A percentile compares a stretch with the other conserved stretches of the same genome.
These are phyloP conservation scores for Paramecium caudatum DNA, from an alignment of 73 alveolate genomes.

Conservation along the genomic window DNA sequence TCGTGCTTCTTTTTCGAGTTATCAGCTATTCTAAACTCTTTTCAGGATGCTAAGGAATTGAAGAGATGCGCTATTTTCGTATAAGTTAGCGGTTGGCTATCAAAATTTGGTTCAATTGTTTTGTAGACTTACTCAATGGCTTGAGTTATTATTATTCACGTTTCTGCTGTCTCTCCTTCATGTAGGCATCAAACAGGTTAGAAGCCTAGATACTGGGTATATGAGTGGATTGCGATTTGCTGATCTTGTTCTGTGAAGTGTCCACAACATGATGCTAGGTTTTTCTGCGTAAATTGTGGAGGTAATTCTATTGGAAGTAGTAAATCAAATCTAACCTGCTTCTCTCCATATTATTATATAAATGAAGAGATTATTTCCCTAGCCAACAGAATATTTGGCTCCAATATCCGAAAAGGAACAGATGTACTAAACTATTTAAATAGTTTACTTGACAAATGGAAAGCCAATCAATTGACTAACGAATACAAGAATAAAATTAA, in stretches of 20 bases:
- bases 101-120: not conserved
- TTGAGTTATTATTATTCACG: slow-evolving; percentile 8
- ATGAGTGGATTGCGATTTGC: not conserved
- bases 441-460: slow-evolving; percentile 14
- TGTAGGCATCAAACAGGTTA: not conserved
- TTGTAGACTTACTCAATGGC: not conserved
- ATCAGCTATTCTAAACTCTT: not conserved
- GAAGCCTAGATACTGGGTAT: not conserved
- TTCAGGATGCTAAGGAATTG: not conserved
- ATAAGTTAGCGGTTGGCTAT: not conserved
- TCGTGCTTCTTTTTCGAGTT: not conserved
- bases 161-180: not conserved
- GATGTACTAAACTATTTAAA: slow-evolving; percentile 4
- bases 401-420: slow-evolving; percentile 30
- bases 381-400: slow-evolving; percentile 50
- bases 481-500: not conserved
- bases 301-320: not conserved
- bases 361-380: not conserved
- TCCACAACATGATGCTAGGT: not conserved
- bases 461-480: not conserved
- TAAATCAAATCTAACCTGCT: slow-evolving; percentile 13
- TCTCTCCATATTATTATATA: no score
- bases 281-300: not conserved
- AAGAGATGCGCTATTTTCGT: not conserved
- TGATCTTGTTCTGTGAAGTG: no score